These are phyloP conservation scores for Trichoderma endophyticum DNA, from an alignment of 2,329 filamentous ascomycete genomes.

Conservation along the genomic window DNA sequence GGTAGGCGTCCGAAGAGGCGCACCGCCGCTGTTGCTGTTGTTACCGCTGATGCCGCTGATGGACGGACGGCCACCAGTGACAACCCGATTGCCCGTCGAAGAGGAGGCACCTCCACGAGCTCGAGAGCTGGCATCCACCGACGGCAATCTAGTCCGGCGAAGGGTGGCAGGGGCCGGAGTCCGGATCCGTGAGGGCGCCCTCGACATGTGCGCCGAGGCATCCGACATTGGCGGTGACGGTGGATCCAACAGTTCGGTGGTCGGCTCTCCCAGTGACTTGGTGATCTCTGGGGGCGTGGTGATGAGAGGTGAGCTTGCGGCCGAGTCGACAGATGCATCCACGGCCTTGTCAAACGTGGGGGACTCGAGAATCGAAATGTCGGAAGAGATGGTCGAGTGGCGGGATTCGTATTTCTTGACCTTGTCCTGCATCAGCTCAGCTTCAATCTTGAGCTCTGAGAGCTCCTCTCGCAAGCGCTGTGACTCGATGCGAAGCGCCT, in stretches of 20 bases:
- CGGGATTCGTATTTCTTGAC: constrained; percentile 67
- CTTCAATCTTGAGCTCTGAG: constrained; percentile 89
- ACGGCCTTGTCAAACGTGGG: constrained; percentile 70
- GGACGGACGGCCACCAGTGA: constrained; percentile 41
- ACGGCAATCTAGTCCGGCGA: constrained; percentile 53
- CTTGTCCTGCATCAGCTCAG: constrained; percentile 92
- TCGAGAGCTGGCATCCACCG: constrained; percentile 51
- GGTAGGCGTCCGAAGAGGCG: constrained; percentile 46
- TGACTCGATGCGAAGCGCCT: constrained; percentile 81
- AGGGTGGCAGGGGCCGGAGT: constrained; percentile 29
- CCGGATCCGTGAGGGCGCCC: constrained; percentile 42
- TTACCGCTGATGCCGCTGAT: neutral
- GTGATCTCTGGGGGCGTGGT: constrained; percentile 71
- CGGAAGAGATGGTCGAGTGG: constrained; percentile 58
- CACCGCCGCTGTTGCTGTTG: constrained; percentile 35
- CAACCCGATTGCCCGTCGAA: neutral
- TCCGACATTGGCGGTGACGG: constrained; percentile 95
- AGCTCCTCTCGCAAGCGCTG: constrained; percentile 89
- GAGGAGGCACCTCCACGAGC: constrained; percentile 38
- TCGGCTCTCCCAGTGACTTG: constrained; percentile 59
- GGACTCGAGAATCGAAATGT: constrained; percentile 63
- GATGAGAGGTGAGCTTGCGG: constrained; percentile 85
- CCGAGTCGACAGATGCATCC: constrained; percentile 74
- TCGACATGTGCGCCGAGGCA: constrained; percentile 61
- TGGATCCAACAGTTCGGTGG: constrained; percentile 71